Base-by-base conservation (phyloP, 2,329 filamentous ascomycete genomes). In the Ceratocystis eucalypticola region DNA sequence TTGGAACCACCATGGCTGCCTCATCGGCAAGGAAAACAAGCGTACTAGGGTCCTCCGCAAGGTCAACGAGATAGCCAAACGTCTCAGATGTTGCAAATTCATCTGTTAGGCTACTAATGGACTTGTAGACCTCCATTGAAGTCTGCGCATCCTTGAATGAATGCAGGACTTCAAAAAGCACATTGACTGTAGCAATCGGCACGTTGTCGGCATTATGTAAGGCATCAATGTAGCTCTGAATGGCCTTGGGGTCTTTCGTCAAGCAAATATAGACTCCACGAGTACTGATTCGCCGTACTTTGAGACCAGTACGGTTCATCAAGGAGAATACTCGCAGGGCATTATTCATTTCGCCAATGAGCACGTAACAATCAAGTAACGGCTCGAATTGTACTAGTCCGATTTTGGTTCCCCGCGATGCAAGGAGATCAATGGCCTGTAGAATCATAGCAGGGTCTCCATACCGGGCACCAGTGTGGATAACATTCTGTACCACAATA, bases 341-440 rank as follows among this genome's bases (percentile, higher is more conserved):
- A 30, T 84, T 83, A 28, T 77, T 75, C 6, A 93, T 72, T 69
- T 94, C 84, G 1, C 80, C 78, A 2, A 74, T 72, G 2, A 78
- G 76, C 10, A 84, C 78, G 72, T 95, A 90, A 3, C 88, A 82
- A 67, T 89, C 85, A 5, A 92, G 78, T 33, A 96, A 80, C 33
- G 87, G 81, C 74, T 95, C 91, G 75, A 94, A 96, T 73, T 96
- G 90, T 69, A 88, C 80, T 5, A 81, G 75, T 7, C 80, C 78
- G 46, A 91, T 78, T 50, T 81, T 79, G 1, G 82, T 80, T 15
- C 80, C 80, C 28, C 84, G 80, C 7, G 81, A 77, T 3, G 81
- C 80, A 20, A 93, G 79, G 64, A 86, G 76, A 28, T 85, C 80
- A 69, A 96, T 84, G 37, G 88, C 88, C 37, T 87, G 83, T 5